A percentile compares a stretch with the other conserved stretches of the same genome.
Evolutionary conservation across 2,329 filamentous ascomycete species (phyloP).

Genomic region (Diplodia seriata): DNA sequence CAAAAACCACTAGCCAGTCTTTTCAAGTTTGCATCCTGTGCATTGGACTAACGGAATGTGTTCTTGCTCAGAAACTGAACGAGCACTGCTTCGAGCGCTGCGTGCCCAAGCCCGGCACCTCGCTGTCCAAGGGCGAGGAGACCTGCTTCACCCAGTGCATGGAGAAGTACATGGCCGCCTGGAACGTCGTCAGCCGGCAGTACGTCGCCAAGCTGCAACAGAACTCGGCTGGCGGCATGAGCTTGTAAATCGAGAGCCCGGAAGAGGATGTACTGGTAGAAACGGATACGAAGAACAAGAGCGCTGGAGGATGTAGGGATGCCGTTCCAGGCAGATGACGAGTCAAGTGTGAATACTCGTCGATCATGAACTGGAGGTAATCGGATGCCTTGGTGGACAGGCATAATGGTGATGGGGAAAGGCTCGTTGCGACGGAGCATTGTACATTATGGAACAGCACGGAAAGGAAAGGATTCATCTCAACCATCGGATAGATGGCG

Average conservation of each 20-base stretch:
- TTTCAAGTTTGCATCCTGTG: background rate
- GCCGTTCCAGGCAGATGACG: background rate
- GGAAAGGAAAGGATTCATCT: background rate
- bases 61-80: constrained; percentile 58
- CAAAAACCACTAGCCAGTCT: background rate
- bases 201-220: constrained; percentile 58
- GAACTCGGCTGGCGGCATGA: constrained; percentile 8
- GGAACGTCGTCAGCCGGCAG: constrained; percentile 59
- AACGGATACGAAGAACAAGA: background rate
- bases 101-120: constrained; percentile 59
- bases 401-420: background rate
- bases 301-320: background rate
- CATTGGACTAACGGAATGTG: background rate
- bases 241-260: constrained; percentile 1
- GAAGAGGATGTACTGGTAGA: background rate
- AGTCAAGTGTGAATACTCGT: background rate
- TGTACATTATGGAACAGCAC: constrained; percentile 20
- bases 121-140: constrained; percentile 58
- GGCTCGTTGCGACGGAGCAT: constrained; percentile 3
- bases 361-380: background rate
- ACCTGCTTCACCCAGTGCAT: constrained; percentile 60
- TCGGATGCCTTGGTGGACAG: background rate
- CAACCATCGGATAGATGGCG: background rate
- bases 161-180: constrained; percentile 63
- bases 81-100: constrained; percentile 64